Evolutionary conservation across 2,329 filamentous ascomycete genomes (phyloP).

Genomic region (Coniochaeta pulveracea): DNA sequence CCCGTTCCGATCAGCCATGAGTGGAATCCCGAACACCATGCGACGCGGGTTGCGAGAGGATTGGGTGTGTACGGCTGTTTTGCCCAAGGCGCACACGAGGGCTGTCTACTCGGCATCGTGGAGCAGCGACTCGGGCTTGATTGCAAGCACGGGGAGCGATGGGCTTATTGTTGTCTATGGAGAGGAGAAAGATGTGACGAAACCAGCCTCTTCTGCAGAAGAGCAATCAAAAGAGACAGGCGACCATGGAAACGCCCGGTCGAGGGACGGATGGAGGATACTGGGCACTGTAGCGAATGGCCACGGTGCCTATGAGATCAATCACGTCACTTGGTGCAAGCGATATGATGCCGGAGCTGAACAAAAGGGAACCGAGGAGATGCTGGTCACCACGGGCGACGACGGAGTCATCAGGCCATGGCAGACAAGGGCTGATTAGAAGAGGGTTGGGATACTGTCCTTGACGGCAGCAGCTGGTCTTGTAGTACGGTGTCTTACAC

Average conservation of each 20-base stretch:
- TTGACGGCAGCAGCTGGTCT: too few relatives aligned
- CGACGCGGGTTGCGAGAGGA: slow-evolving; percentile 66
- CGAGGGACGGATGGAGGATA: slow-evolving; percentile 54
- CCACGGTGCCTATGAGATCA: slow-evolving; percentile 90
- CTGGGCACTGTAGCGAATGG: slow-evolving; percentile 59
- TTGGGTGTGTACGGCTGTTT: slow-evolving; percentile 66
- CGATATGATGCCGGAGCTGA: slow-evolving; percentile 56
- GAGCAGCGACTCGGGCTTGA: slow-evolving; percentile 64
- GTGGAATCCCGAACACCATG: slow-evolving; percentile 81
- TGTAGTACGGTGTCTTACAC: too few relatives aligned
- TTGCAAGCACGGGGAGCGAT: slow-evolving; percentile 87
- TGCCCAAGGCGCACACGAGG: slow-evolving; percentile 66
- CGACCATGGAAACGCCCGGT: slow-evolving; percentile 4
- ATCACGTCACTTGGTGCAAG: slow-evolving; percentile 80
- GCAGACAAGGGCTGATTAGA: too few relatives aligned
- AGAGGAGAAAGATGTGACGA: slow-evolving; percentile 38
- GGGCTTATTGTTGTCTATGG: slow-evolving; percentile 70
- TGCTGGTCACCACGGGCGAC: slow-evolving; percentile 84
- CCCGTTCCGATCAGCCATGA: slow-evolving; percentile 28
- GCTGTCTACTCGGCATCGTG: slow-evolving; percentile 79
- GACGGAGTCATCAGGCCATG: slow-evolving; percentile 83
- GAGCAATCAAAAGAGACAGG: too few relatives aligned
- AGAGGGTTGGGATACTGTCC: too few relatives aligned
- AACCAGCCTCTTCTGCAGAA: too few relatives aligned
- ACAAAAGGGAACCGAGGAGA: slow-evolving; percentile 56